Evolutionary conservation across 192 early-diverging fungal species (phyloP).

Genomic region (Coemansia sp.): DNA sequence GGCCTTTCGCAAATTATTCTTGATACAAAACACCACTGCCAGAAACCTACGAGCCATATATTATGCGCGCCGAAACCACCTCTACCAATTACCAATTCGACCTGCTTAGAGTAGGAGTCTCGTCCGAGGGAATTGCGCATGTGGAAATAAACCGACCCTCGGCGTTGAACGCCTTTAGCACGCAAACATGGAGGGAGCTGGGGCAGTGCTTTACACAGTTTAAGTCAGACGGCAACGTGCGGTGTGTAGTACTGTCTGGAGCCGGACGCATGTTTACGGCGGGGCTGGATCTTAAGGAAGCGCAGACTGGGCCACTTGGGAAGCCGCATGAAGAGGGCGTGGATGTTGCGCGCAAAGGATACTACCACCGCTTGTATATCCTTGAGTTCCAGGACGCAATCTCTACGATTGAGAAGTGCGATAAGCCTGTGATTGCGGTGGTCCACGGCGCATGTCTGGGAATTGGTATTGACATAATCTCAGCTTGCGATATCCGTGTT

Average conservation of each 20-base stretch:
- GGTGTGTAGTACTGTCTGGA: conserved; percentile 76
- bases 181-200: conserved; percentile 65
- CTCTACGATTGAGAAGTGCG: conserved; percentile 77
- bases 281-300: conserved; percentile 79
- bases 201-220: conserved; percentile 60
- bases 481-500: conserved; percentile 91
- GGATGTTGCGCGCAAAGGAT: conserved; percentile 43
- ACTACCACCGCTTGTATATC: conserved; percentile 52
- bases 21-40: no score
- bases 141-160: conserved; percentile 82
- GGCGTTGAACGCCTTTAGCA: conserved; percentile 82
- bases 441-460: conserved; percentile 86
- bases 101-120: conserved; percentile 59
- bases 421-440: conserved; percentile 87
- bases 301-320: conserved; percentile 21
- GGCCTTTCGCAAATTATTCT: no score
- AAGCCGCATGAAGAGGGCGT: conserved; percentile 3
- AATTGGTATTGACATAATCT: conserved; percentile 81
- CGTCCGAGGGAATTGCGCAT: conserved; percentile 65
- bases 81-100: conserved; percentile 56
- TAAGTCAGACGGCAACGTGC: conserved; percentile 64
- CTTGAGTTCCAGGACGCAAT: conserved; percentile 64
- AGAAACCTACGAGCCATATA: no score
- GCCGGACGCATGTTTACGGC: conserved; percentile 80
- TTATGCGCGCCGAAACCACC: neutral